Percentiles rank a stretch among this genome's conserved stretches.
These are phyloP conservation scores for Neoarthrinium moseri DNA, from an alignment of 2,329 filamentous ascomycete genomes.

Conservation along the genomic window DNA sequence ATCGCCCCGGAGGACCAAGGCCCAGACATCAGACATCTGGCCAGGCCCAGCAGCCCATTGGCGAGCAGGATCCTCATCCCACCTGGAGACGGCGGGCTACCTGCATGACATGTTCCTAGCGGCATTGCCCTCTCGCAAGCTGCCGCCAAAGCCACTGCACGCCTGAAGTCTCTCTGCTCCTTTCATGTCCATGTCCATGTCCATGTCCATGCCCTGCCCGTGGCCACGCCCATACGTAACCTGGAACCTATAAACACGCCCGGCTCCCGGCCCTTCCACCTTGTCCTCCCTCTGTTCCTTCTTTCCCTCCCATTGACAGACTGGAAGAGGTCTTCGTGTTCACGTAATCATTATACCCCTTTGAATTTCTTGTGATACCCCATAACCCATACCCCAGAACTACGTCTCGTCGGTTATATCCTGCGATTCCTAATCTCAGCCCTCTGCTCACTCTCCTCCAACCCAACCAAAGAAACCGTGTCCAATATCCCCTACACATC, in stretches of 20 bases:
- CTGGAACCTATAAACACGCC: slow-evolving; percentile 5
- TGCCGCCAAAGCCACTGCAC: neutral
- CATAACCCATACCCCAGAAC: neutral
- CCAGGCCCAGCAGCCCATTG: too few relatives aligned
- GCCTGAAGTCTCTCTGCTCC: neutral
- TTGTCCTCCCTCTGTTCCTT: neutral
- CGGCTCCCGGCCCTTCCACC: neutral
- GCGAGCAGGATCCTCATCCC: too few relatives aligned
- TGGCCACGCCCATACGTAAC: slow-evolving; percentile 1
- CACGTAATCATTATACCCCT: slow-evolving; percentile 5
- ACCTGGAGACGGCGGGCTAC: too few relatives aligned
- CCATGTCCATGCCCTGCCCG: too few relatives aligned
- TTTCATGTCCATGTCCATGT: too few relatives aligned
- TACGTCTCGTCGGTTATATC: neutral
- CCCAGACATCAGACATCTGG: neutral
- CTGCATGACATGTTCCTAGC: neutral
- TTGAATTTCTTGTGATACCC: slow-evolving; percentile 11
- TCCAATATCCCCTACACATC: slow-evolving; percentile 11
- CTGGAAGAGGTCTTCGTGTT: neutral
- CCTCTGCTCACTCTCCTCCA: neutral
- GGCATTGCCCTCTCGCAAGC: neutral
- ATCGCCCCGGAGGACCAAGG: too few relatives aligned
- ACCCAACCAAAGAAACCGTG: slow-evolving; percentile 1
- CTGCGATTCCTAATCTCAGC: neutral
- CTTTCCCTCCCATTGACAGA: neutral